Evolutionary conservation across 2,329 filamentous ascomycete species (phyloP).

Genomic region (Ophiostoma sp.): DNA sequence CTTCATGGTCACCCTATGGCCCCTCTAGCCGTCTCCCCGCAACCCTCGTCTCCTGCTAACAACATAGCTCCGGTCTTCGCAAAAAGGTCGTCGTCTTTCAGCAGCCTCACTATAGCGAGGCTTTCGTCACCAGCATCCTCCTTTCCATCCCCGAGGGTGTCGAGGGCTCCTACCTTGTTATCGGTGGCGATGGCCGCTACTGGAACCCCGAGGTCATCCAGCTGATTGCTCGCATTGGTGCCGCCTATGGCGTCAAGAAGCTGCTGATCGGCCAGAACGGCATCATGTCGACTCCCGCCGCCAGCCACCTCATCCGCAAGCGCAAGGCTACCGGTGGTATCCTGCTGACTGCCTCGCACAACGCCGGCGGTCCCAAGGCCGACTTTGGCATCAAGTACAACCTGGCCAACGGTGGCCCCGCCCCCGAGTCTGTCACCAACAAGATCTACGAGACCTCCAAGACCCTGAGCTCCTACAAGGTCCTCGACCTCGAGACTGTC

Average conservation of each 20-base stretch:
- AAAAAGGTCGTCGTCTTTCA: constrained; percentile 99
- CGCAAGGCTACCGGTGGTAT: constrained; percentile 94
- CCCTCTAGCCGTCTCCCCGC: neutral
- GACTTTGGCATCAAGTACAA: constrained; percentile 99
- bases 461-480: constrained; percentile 85
- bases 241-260: constrained; percentile 98
- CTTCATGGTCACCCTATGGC: neutral
- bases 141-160: constrained; percentile 94
- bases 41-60: neutral
- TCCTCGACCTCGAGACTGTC: constrained; percentile 77
- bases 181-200: constrained; percentile 94
- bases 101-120: constrained; percentile 89
- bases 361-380: constrained; percentile 87
- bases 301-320: constrained; percentile 92
- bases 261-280: constrained; percentile 92
- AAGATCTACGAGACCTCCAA: constrained; percentile 95
- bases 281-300: constrained; percentile 93
- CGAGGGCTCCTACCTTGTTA: constrained; percentile 81
- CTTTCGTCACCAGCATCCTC: constrained; percentile 89
- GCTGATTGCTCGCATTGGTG: constrained; percentile 93
- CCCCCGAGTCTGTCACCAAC: constrained; percentile 94
- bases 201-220: constrained; percentile 97
- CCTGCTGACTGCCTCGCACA: constrained; percentile 93
- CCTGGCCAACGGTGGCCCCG: constrained; percentile 89
- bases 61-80: constrained; percentile 80